Evolutionary conservation across 192 early-diverging fungal species (phyloP).

Genomic region (Backusella liffmaniae): DNA sequence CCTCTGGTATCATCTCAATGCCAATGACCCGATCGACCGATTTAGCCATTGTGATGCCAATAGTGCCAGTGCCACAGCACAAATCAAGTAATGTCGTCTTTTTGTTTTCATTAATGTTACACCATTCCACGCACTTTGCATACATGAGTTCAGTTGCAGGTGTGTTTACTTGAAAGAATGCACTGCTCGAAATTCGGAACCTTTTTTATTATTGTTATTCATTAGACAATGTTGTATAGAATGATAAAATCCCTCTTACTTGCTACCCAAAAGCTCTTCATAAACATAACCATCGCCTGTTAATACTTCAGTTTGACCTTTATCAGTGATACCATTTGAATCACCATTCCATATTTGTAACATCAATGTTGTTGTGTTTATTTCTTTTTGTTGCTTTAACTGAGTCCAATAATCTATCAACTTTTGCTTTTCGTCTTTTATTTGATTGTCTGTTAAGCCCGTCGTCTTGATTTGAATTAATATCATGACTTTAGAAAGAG

Average conservation of each 20-base stretch:
- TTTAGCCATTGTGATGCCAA: constrained; percentile 71
- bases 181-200: constrained; percentile 70
- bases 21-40: constrained; percentile 66
- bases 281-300: constrained; percentile 56
- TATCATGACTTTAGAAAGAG: constrained; percentile 47
- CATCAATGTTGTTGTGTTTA: constrained; percentile 50
- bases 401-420: constrained; percentile 28
- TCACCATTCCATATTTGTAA: constrained; percentile 44
- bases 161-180: constrained; percentile 84
- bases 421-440: constrained; percentile 36
- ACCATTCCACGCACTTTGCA: constrained; percentile 37
- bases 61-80: constrained; percentile 85
- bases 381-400: constrained; percentile 11
- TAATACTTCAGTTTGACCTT: constrained; percentile 43
- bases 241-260: not conserved
- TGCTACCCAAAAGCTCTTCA: constrained; percentile 63
- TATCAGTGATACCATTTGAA: constrained; percentile 53
- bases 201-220: not conserved
- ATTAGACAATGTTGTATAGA: too few relatives aligned
- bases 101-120: constrained; percentile 19
- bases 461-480: constrained; percentile 60
- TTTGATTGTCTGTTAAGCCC: constrained; percentile 36
- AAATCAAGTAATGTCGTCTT: constrained; percentile 62
- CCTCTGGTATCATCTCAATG: constrained; percentile 62
- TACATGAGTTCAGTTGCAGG: constrained; percentile 67